Evolutionary conservation across 2,329 filamentous ascomycete genomes (phyloP).

Genomic region (Xylariaceae sp.): DNA sequence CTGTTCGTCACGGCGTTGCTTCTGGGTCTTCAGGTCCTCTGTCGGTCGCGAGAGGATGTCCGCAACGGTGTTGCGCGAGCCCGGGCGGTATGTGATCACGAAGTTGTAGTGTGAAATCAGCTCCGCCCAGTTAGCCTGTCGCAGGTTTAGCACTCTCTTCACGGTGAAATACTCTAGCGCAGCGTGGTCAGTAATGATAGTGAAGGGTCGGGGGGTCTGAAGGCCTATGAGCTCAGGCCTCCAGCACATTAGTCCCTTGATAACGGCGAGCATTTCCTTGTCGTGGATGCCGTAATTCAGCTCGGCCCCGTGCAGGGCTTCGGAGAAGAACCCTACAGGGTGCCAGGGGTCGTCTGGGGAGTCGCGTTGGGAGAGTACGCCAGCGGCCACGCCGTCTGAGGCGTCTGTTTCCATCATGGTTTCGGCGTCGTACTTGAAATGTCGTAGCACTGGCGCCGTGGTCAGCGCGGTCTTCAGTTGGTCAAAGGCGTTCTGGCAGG

Average conservation of each 20-base stretch:
- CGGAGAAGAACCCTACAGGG: neutral
- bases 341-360: neutral
- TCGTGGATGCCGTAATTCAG: constrained; percentile 3
- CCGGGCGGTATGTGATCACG: neutral
- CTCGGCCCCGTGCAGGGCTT: neutral
- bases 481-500: neutral
- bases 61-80: neutral
- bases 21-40: neutral
- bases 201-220: neutral
- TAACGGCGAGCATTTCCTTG: constrained; percentile 3
- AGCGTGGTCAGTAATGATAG: neutral
- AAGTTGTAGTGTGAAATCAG: neutral
- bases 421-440: neutral
- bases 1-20: neutral
- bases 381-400: neutral
- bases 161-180: neutral
- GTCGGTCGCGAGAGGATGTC: neutral
- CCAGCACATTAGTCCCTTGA: neutral
- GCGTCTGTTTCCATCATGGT: neutral
- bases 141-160: neutral
- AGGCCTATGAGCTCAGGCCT: neutral
- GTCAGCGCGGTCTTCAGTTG: neutral
- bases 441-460: neutral
- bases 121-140: constrained; percentile 2
- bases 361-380: neutral